Evolutionary conservation across 768 basidiomycete genomes (phyloP).

Genomic region (Leucogyrophana mollusca): DNA sequence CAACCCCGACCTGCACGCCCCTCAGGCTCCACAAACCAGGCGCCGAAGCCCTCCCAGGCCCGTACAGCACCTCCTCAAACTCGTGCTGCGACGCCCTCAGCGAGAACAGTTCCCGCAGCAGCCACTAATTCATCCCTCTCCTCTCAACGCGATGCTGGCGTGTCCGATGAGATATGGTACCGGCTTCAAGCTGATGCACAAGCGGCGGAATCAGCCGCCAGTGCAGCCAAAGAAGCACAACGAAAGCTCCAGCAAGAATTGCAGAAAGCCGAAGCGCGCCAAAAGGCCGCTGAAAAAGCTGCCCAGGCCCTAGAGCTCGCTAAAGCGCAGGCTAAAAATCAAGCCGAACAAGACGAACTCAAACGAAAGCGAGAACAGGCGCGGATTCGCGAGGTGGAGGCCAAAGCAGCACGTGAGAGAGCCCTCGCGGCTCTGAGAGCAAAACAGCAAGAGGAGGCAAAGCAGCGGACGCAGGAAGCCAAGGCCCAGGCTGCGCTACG

Average conservation of each 20-base stretch:
- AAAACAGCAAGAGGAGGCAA: slow-evolving; percentile 39
- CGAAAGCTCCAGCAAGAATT: slow-evolving; percentile 15
- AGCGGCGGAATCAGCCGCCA: slow-evolving; percentile 18
- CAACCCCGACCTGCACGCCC: slow-evolving; percentile 3
- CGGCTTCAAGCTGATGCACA: slow-evolving; percentile 42
- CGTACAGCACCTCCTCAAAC: background rate
- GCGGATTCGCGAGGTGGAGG: slow-evolving; percentile 23
- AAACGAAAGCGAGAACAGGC: slow-evolving; percentile 26
- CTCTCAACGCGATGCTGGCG: slow-evolving; percentile 45
- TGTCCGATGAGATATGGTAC: slow-evolving; percentile 50
- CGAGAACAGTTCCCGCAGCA: slow-evolving; percentile 2
- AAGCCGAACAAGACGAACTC: slow-evolving; percentile 19
- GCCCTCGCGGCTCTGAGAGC: slow-evolving; percentile 26
- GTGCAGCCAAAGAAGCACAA: slow-evolving; percentile 17
- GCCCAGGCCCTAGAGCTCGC: slow-evolving; percentile 15
- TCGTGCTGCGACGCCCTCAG: background rate
- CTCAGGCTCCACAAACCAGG: background rate
- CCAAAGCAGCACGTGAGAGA: slow-evolving; percentile 22
- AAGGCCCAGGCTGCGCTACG: slow-evolving; percentile 40
- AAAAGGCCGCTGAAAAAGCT: slow-evolving; percentile 7
- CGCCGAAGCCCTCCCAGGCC: background rate
- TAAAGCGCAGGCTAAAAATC: slow-evolving; percentile 21
- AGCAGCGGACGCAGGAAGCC: slow-evolving; percentile 16
- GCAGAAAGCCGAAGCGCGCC: slow-evolving; percentile 13
- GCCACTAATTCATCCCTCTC: background rate